Conservation (phyloP, 352 stramenopile genomes). For the Thalassiosira ordinaria region DNA sequence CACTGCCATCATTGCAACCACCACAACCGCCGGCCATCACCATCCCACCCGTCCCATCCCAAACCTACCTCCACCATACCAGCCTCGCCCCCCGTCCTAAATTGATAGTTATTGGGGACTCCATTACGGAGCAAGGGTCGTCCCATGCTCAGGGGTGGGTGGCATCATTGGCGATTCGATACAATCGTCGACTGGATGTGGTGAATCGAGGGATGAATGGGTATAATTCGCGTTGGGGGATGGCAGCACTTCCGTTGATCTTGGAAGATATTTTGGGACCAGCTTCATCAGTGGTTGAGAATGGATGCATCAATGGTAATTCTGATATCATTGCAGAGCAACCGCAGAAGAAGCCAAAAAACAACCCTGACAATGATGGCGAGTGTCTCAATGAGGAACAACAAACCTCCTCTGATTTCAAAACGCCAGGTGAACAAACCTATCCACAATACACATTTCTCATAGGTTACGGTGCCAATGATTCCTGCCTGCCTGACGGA, state of each 20-base stretch:
- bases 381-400: constrained; percentile 5
- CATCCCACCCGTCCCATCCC: constrained; percentile 27
- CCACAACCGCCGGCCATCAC: constrained; percentile 26
- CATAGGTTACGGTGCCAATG: constrained; percentile 53
- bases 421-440: background rate
- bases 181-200: constrained; percentile 76
- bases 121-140: constrained; percentile 77
- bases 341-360: background rate
- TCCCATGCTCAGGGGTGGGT: constrained; percentile 58
- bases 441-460: constrained; percentile 52
- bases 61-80: constrained; percentile 43
- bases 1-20: background rate
- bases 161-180: constrained; percentile 67
- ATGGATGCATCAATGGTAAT: constrained; percentile 9
- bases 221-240: constrained; percentile 81
- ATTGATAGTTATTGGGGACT: constrained; percentile 84
- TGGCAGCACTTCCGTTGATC: constrained; percentile 36
- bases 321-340: background rate
- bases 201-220: constrained; percentile 83
- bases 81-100: constrained; percentile 58
- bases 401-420: background rate
- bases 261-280: constrained; percentile 44
- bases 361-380: background rate
- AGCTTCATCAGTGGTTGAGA: background rate
- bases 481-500: constrained; percentile 42